Base-by-base conservation (phyloP, 2,329 filamentous ascomycete genomes). In the Podosphaera leucotricha region DNA sequence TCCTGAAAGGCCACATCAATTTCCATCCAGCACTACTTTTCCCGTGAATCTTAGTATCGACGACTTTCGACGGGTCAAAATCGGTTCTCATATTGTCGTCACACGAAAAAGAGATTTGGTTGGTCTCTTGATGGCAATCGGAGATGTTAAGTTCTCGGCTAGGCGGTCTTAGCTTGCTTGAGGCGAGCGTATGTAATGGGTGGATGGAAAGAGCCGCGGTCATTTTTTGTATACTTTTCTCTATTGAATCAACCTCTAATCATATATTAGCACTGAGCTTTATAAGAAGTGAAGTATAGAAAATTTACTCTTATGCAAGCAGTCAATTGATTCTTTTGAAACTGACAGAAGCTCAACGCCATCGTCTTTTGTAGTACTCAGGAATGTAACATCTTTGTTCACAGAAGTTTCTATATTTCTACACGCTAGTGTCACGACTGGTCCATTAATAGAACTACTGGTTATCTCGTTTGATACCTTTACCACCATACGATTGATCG, bases 41-140 rank as follows among this genome's bases (percentile, higher is more conserved):
- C 22, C 22, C 22, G 4, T 5, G 22, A 4, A 24, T 24, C 22
- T 24, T 24, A 24, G 22, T 24, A 73, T 13, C 28, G 2, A 4
- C 1, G 28, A 4, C 15, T 33, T 33, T n/a, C 13, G 28, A 33
- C 15, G 28, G 13, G 28, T 13, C 15, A 33, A 13, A 3, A n/a
- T 11, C 15, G 28, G 28, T 33, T 13, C 13, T 4, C 13, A 33
- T 13, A 33, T n/a, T 2, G 3, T 13, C 28, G 15, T 33, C 13
- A 33, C 8, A 7, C 8, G 28, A n/a, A 3, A 13, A n/a, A 13
- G 28, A 33, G 6, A 7, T n/a, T 33, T 11, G 28, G 4, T 4
- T 33, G 4, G 13, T 33, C 15, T 33, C 11, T 33, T 33, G 28
- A 33, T 11, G 13, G 13, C 4, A 11, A 11, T n/a, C 28, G 13